These are phyloP conservation scores for Cryomyces antarcticus DNA, from an alignment of 495 filamentous ascomycete genomes.

Conservation along the genomic window DNA sequence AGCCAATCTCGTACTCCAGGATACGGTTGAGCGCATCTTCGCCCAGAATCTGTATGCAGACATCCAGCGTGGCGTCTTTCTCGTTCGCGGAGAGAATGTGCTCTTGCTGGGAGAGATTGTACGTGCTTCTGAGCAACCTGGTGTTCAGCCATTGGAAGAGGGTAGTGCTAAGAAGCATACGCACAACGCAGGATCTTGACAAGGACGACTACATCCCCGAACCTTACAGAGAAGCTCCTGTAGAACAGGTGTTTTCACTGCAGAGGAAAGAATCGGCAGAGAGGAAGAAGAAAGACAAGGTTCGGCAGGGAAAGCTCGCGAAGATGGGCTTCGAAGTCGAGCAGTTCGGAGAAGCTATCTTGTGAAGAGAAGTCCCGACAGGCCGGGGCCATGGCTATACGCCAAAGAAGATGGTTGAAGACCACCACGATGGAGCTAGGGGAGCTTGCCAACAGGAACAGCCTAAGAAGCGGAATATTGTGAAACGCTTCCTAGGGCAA, in stretches of 20 bases:
- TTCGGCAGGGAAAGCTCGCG: slow-evolving; percentile 42
- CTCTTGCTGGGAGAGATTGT: slow-evolving; percentile 80
- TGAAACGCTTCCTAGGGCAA: slow-evolving; percentile 35
- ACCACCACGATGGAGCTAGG: not conserved
- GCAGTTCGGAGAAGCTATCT: slow-evolving; percentile 51
- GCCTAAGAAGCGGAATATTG: slow-evolving; percentile 47
- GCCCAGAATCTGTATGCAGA: slow-evolving; percentile 56
- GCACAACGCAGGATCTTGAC: slow-evolving; percentile 50
- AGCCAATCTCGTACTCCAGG: slow-evolving; percentile 91
- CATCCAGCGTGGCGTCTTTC: slow-evolving; percentile 58
- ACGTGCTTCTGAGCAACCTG: slow-evolving; percentile 10
- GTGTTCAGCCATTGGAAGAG: not conserved
- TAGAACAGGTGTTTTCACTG: slow-evolving; percentile 47
- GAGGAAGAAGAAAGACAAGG: slow-evolving; percentile 53
- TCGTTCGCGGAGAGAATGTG: slow-evolving; percentile 89
- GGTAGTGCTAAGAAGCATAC: not conserved
- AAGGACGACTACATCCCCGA: slow-evolving; percentile 74
- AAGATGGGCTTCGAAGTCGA: slow-evolving; percentile 77
- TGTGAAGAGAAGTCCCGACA: slow-evolving; percentile 24
- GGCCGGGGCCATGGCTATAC: not conserved
- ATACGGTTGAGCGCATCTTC: slow-evolving; percentile 72
- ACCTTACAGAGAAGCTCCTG: slow-evolving; percentile 42
- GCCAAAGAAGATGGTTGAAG: not conserved
- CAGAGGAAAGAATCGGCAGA: slow-evolving; percentile 46
- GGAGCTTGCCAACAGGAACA: not conserved